Evolutionary conservation across 2,329 filamentous ascomycete genomes (phyloP).

Genomic region (Elsinoe perseae): DNA sequence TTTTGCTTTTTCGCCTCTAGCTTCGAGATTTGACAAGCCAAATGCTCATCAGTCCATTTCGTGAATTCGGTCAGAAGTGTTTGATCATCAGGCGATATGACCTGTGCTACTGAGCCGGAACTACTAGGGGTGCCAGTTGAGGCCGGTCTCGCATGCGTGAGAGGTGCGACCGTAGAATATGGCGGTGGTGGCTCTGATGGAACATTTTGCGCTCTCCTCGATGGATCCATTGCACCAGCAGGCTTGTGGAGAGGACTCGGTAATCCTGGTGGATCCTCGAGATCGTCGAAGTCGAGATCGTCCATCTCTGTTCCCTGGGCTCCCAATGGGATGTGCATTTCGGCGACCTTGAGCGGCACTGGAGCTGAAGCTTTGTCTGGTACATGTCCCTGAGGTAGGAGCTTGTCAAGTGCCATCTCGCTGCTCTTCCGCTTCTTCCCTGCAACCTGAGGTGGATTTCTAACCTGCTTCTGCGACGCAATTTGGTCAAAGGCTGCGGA

Average conservation of each 20-base stretch:
- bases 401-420: conserved; percentile 32
- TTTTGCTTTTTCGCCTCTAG: not conserved
- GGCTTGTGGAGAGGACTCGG: not conserved
- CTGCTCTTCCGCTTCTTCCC: conserved; percentile 41
- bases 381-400: not conserved
- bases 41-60: conserved; percentile 7
- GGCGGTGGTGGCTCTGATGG: conserved; percentile 32
- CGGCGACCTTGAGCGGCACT: not conserved
- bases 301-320: not conserved
- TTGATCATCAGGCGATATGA: conserved; percentile 7
- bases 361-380: not conserved
- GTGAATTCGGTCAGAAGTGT: conserved; percentile 9
- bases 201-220: conserved; percentile 24
- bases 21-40: conserved; percentile 1
- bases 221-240: conserved; percentile 25
- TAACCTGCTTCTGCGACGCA: conserved; percentile 5
- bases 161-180: conserved; percentile 38
- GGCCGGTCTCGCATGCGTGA: not conserved
- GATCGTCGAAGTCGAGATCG: not conserved
- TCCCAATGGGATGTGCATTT: not conserved
- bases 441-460: conserved; percentile 12
- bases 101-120: conserved; percentile 7
- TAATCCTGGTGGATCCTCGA: not conserved
- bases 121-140: not conserved
- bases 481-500: conserved; percentile 21